A percentile compares a stretch with the other conserved stretches of the same genome.
phyloP scores from a whole-genome alignment of 1,284 basidiomycete species.

The Entoloma clypeatum region DNA sequence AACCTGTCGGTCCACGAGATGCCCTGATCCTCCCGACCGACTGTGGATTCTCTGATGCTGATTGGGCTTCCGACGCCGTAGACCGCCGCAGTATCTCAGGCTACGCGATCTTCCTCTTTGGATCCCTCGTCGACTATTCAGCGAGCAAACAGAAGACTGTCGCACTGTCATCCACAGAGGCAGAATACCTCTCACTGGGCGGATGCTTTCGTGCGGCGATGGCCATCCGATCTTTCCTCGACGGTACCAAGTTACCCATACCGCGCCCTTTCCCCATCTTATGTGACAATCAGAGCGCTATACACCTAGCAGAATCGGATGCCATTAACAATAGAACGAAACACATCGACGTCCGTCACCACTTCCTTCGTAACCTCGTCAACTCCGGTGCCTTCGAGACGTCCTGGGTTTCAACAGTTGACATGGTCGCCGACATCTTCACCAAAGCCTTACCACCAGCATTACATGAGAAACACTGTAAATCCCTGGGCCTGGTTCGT shows the following conservation, averaged over 20 bases:
- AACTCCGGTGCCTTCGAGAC: constrained; percentile 9
- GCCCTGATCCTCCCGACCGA: constrained; percentile 1
- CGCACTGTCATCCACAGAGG: constrained; percentile 38
- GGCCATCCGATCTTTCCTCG: constrained; percentile 32
- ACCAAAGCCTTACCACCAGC: constrained; percentile 18
- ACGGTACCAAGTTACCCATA: constrained; percentile 21
- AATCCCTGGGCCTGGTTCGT: no score
- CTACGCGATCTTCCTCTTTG: constrained; percentile 23
- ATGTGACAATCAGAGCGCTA: constrained; percentile 22
- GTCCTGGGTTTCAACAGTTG: constrained; percentile 13
- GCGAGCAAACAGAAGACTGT: constrained; percentile 34
- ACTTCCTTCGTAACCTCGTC: constrained; percentile 16
- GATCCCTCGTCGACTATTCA: constrained; percentile 36
- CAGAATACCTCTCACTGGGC: constrained; percentile 39
- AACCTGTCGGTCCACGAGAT: not conserved
- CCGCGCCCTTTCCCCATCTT: constrained; percentile 18
- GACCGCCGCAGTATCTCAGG: constrained; percentile 24
- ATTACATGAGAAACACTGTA: no score
- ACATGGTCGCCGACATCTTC: constrained; percentile 20
- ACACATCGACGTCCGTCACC: constrained; percentile 20
- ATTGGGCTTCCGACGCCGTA: constrained; percentile 23
- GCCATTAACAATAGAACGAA: constrained; percentile 22
- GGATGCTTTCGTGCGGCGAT: constrained; percentile 32
- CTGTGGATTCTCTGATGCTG: constrained; percentile 19
- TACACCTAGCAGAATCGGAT: constrained; percentile 16